Evolutionary conservation across 108 stramenopile species (phyloP), one percentile per base, ranked within the genome.

Genomic region (Seminavis robusta): DNA sequence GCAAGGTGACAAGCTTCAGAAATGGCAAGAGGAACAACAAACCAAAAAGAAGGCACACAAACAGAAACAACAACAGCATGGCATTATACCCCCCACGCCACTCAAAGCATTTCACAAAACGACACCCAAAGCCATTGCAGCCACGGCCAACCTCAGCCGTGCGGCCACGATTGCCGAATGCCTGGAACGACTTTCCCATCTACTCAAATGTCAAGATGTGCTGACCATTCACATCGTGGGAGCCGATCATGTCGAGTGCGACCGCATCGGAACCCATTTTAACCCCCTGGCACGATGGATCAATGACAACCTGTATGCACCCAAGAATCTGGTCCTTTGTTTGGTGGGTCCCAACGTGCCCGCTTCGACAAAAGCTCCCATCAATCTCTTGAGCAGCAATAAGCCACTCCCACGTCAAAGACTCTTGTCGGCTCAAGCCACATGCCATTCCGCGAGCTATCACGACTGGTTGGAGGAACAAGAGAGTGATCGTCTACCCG

Each of bases 141-240:
- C 86, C n/a, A 81, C 86, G 24, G 69, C 77, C 7, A 73, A 78
- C 38, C 37, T 92, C 16, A 60, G 77, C 7, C 69, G 87, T 11
- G 77, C 85, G 37, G 85, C 85, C 21, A 89, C 91, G 0, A 45
- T 92, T n/a, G 79, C 85, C 13, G 84, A 92, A 50, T 83, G 85
- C 11, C 19, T 92, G 27, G 45, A 65, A 27, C 71, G 83, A 25
- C 56, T 86, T 47, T 59, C 65, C 4, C n/a, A n/a, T n/a, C 47
- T 77, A 15, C 44, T 83, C 11, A 24, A 45, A 10, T 33, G 67
- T 7, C 50, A 49, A 24, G 50, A 59, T 29, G 58, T 34, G 19
- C 52, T 87, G 19, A 47, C 68, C 49, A 71, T 92, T 41, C 83
- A 92, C 52, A 61, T 88, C 6, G 63, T 92, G 27, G 91, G 91